Evolutionary conservation across 805 yeast species (phyloP), one percentile per base, ranked within the genome.

Genomic region (Torulaspora quercuum): DNA sequence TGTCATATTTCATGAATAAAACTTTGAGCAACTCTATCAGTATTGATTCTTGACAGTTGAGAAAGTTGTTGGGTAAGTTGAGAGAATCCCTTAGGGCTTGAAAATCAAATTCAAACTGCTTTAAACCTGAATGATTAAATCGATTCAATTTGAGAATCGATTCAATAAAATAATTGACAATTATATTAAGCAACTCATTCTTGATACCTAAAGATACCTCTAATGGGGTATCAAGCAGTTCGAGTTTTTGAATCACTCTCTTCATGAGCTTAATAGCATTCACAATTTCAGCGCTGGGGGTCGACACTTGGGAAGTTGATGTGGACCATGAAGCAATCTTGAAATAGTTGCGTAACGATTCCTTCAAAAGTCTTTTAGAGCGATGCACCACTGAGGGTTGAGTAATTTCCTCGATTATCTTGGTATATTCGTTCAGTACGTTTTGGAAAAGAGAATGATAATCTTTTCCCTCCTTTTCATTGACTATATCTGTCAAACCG

Each of bases 121-220:
- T 43, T 8, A 65, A 38, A 1, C 70, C 70, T 2, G 39, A 10
- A 7, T 43, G 28, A 26, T 57, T 61, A 41, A 67, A 67, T 33
- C 59, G 62, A 35, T 65, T 67, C 15, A 59, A 40, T 38, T 65
- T 66, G 19, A 67, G 48, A 20, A 66, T 59, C 6, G 63, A 55
- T 31, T 63, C 65, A 12, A 59, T 44, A 29, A 64, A 53, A 29
- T 56, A 59, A n/a, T 55, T 57, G 0, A 64, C 52, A 19, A 64
- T 41, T 6, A 50, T 42, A 7, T 44, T 48, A 2, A 64, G 41
- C 2, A 57, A 24, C 17, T 49, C 49, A 24, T 53, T 53, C 19
- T 52, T 55, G 9, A 66, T 48, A 5, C 42, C 43, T 8, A 53
- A 29, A 3, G 32, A 11, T 1, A 49, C 39, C 10, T 48, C 42